Conservation (phyloP, 495 filamentous ascomycete genomes). For the Tuber borchii region DNA sequence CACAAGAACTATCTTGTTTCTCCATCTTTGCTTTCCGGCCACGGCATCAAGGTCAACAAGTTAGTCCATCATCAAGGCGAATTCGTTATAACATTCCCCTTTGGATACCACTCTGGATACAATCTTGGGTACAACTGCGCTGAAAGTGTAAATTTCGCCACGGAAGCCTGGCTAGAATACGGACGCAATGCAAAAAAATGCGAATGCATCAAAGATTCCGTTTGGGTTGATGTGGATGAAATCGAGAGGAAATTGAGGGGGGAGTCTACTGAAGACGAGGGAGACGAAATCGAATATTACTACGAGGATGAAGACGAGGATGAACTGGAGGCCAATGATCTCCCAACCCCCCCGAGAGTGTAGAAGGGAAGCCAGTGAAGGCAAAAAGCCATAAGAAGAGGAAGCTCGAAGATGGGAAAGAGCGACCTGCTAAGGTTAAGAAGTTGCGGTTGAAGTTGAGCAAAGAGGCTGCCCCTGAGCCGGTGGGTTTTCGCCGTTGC, state of each 20-base stretch:
- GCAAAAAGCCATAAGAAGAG: constrained; percentile 56
- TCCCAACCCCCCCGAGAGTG: constrained; percentile 71
- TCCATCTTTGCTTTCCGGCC: constrained; percentile 74
- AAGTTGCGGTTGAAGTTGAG: constrained; percentile 61
- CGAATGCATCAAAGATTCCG: constrained; percentile 84
- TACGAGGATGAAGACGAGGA: constrained; percentile 58
- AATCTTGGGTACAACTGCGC: constrained; percentile 99
- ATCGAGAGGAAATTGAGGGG: constrained; percentile 91
- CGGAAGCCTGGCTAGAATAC: constrained; percentile 87
- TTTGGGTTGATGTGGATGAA: constrained; percentile 94
- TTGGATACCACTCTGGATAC: constrained; percentile 97
- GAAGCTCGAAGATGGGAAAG: constrained; percentile 40
- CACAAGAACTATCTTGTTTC: constrained; percentile 99
- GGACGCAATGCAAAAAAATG: constrained; percentile 97
- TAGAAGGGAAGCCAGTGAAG: constrained; percentile 50
- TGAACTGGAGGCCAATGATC: constrained; percentile 47
- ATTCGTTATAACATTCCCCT: constrained; percentile 97
- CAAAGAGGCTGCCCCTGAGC: constrained; percentile 62
- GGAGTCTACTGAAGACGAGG: constrained; percentile 82
- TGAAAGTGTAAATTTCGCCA: constrained; percentile 96
- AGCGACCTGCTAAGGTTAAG: constrained; percentile 46
- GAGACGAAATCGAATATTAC: constrained; percentile 66
- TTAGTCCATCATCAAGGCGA: constrained; percentile 95
- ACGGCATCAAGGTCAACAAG: constrained; percentile 89
- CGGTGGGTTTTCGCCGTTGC: constrained; percentile 44